Evolutionary conservation across 2,329 filamentous ascomycete species (phyloP).

Genomic region (Elsinoe australis): DNA sequence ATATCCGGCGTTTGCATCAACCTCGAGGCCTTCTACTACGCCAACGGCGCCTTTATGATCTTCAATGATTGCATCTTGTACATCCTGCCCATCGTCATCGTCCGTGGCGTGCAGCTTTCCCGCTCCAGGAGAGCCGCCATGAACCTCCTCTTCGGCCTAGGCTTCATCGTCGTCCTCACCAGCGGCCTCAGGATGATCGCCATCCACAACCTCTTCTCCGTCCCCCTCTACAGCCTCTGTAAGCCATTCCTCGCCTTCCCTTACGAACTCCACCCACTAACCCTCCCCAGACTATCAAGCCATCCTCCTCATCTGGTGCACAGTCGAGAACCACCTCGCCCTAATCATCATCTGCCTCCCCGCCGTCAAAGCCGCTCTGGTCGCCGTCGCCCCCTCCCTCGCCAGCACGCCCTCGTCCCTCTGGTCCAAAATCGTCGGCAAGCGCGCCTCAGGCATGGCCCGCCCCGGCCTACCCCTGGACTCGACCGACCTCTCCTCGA

Average conservation of each 20-base stretch:
- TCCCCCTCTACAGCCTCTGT: slow-evolving; percentile 27
- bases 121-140: slow-evolving; percentile 31
- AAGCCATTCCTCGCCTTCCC: slow-evolving; percentile 16
- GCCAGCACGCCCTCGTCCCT: slow-evolving; percentile 4
- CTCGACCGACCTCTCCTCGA: neutral
- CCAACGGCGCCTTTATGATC: slow-evolving; percentile 32
- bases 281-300: slow-evolving; percentile 13
- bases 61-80: slow-evolving; percentile 34
- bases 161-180: slow-evolving; percentile 29
- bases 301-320: slow-evolving; percentile 29
- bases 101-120: slow-evolving; percentile 31
- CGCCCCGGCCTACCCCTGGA: slow-evolving; percentile 9
- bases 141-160: slow-evolving; percentile 30
- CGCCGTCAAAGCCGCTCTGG: slow-evolving; percentile 25
- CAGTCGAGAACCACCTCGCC: slow-evolving; percentile 33
- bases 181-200: slow-evolving; percentile 26
- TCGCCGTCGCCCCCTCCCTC: slow-evolving; percentile 11
- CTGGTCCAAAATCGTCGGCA: slow-evolving; percentile 11
- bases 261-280: neutral
- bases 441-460: neutral
- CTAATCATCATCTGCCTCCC: slow-evolving; percentile 33
- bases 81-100: slow-evolving; percentile 33
- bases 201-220: slow-evolving; percentile 25
- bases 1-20: slow-evolving; percentile 31
- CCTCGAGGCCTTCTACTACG: slow-evolving; percentile 30